Evolutionary conservation across 257 asterid genomes (phyloP).

Genomic region (Plantago ovata): DNA sequence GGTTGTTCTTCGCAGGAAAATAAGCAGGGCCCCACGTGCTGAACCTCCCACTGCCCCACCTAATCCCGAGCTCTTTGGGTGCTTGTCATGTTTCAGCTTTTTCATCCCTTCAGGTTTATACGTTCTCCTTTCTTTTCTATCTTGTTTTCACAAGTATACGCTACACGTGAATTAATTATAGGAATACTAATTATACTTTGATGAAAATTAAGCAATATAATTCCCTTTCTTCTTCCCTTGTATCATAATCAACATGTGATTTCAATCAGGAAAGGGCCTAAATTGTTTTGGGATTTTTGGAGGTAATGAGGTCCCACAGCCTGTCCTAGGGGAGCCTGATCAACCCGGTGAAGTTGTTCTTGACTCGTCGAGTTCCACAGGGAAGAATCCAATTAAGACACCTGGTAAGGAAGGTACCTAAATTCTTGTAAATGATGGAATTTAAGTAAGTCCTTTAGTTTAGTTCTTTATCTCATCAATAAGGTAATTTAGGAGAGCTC

Average conservation of each 20-base stretch:
- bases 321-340: not conserved
- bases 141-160: no score
- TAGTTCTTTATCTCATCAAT: no score
- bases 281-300: slow-evolving; percentile 36
- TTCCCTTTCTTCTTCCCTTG: no score
- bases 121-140: no score
- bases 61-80: slow-evolving; percentile 38
- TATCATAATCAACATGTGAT: no score
- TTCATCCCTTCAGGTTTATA: slow-evolving; percentile 55
- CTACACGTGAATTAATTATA: no score
- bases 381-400: not conserved
- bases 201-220: no score
- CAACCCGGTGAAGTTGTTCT: not conserved
- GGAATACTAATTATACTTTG: no score
- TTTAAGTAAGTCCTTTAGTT: no score
- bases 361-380: slow-evolving; percentile 3
- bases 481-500: no score
- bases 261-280: slow-evolving; percentile 37
- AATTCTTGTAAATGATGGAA: no score
- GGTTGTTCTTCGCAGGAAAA: slow-evolving; percentile 56
- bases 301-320: not conserved
- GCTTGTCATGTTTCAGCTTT: no score
- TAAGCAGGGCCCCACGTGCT: not conserved
- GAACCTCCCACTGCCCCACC: not conserved
- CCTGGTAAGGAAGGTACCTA: slow-evolving; percentile 20